Evolutionary conservation across 2,329 filamentous ascomycete genomes (phyloP), one percentile per base, ranked within the genome.

Genomic region (Keithomyces neogunnii): DNA sequence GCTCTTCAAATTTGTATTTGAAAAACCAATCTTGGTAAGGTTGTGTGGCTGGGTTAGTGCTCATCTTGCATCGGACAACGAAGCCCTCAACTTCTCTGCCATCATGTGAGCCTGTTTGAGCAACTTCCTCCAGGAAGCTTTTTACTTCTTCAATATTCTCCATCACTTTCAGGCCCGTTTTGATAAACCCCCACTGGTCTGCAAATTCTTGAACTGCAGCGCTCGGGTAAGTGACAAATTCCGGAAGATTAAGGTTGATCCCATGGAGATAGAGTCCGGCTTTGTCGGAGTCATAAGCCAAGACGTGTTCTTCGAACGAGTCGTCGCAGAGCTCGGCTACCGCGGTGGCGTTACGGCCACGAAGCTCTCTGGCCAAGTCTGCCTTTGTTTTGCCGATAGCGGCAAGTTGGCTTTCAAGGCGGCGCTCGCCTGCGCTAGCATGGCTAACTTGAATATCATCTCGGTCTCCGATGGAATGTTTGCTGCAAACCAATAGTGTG

Each of bases 1-100:
- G 93, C 71, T 99, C 93, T 64, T 99, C 93, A 54, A 99, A 99
- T 72, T 99, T 99, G 80, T 91, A 99, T 70, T 99, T 99, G 84
- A 99, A 99, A 70, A 99, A 99, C 93, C 93, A 99, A 66, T 99
- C 91, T n/a, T 80, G 72, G 66, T 84, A 93, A 0, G 80, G 78
- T 2, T 66, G 67, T 11, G 66, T 64, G 1, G 69, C 71, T 0
- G 73, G 72, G 31, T 82, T 69, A n/a, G 69, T 63, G 13, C 76
- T 73, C 74, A 74, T 83, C 72, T 82, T 88, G 78, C 93, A 97
- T 51, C 93, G 85, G 59, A 99, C 86, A 52, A 99, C 93, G 60
- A 99, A 99, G 3, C 93, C 93, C 69, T 99, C 93, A 0, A 96
- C 92, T 59, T 97, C 92, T 50, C 91, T 86, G 8, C 91, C 92